Evolutionary conservation across 176 grass and related monocot species (phyloP), one percentile per base, ranked within the genome.

Genomic region (Phyllostachys edulis): DNA sequence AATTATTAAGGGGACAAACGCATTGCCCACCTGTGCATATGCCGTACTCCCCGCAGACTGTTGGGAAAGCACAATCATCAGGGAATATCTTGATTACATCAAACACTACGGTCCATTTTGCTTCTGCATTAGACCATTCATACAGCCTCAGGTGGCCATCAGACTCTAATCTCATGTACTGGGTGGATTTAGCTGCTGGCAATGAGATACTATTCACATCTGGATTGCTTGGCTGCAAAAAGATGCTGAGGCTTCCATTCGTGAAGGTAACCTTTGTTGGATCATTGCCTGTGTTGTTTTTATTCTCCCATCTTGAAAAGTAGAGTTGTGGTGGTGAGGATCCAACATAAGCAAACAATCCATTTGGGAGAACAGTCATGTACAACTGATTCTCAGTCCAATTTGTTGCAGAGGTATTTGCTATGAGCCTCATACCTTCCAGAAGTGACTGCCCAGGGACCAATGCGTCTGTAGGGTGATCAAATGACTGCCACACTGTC

Each of bases 21-120:
- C 90, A 89, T 41, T 89, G 87, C 20, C 83, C 83, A 14, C 85
- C 81, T 39, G 87, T 80, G 75, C 83, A 94, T 81, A 94, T 84
- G 24, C 89, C 86, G 2, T 91, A 91, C 59, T 85, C 68, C 10
- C 92, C 87, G 1, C 92, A 91, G 0, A 82, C 89, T 2, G 63
- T 84, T 18, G 89, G 92, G 36, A 91, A 91, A 41, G 83, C 69
- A 72, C 89, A 94, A 13, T 86, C 69, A 79, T 93, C 85, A 36
- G 63, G 84, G 47, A 70, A 90, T 42, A 47, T 2, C 34, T 89
- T 34, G 54, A 89, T 81, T 51, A 89, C 80, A 55, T 94, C 67
- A 39, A 2, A 72, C 14, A 87, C 41, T 7, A 68, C 13, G 1
- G 12, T 7, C 92, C 92, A 94, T 1, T 27, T 50, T 65, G 5